phyloP scores from a whole-genome alignment of 2,329 filamentous ascomycete genomes.

The Drechslerella coelobrocha region DNA sequence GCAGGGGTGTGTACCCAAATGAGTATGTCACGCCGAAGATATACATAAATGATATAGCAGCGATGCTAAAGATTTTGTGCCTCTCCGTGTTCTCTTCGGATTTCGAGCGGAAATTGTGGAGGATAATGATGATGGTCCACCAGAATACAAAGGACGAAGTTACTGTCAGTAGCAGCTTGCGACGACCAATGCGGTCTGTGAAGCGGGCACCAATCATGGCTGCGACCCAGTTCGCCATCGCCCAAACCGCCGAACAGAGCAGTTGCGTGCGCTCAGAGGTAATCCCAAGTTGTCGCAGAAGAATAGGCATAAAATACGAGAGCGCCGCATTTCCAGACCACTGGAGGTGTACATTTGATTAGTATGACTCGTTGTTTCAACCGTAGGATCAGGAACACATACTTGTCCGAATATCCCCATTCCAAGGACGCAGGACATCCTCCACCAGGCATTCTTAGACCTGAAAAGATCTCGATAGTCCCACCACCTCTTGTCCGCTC shows the following conservation, averaged over 20 bases:
- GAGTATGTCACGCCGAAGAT: conserved; percentile 58
- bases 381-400: conserved; percentile 58
- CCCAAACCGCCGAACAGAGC: conserved; percentile 56
- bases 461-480: conserved; percentile 65
- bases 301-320: conserved; percentile 56
- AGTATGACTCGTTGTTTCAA: conserved; percentile 60
- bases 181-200: conserved; percentile 59
- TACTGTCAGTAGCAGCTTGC: conserved; percentile 60
- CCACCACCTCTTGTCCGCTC: conserved; percentile 65
- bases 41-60: conserved; percentile 60
- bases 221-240: conserved; percentile 56
- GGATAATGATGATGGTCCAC: conserved; percentile 60
- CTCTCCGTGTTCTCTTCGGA: conserved; percentile 56
- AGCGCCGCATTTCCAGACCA: conserved; percentile 55
- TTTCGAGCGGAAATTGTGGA: conserved; percentile 56
- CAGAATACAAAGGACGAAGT: conserved; percentile 59
- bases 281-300: conserved; percentile 60
- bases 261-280: conserved; percentile 56
- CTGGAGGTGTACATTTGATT: conserved; percentile 56
- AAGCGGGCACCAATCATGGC: conserved; percentile 57
- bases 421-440: conserved; percentile 61
- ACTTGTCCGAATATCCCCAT: conserved; percentile 61
- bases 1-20: conserved; percentile 61
- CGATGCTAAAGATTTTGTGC: conserved; percentile 56
- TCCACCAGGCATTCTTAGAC: conserved; percentile 61